Percentiles rank a stretch among this genome's conserved stretches.
Evolutionary conservation across 2,329 filamentous ascomycete species (phyloP).

Genomic region (Epichloe glyceriae): DNA sequence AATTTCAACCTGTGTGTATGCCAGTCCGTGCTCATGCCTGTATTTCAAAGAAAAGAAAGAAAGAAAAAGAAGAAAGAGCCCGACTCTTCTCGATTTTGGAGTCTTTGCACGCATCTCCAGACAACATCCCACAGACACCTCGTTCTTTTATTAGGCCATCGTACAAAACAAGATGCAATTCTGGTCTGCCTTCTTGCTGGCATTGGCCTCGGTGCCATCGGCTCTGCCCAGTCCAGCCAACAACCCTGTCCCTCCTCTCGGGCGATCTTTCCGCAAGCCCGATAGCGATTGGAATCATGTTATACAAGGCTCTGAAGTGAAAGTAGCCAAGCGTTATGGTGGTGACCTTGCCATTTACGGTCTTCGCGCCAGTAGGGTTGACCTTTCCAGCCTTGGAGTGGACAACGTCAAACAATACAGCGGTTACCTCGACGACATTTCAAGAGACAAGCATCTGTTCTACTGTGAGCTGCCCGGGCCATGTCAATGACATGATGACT

Average conservation of each 20-base stretch:
- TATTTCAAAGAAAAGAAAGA: no score
- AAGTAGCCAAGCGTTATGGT: slow-evolving; percentile 60
- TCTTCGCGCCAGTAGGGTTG: slow-evolving; percentile 81
- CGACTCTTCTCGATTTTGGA: no score
- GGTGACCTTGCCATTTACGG: slow-evolving; percentile 79
- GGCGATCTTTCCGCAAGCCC: slow-evolving; percentile 42
- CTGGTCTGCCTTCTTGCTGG: not conserved
- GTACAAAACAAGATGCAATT: not conserved
- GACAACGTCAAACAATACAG: slow-evolving; percentile 97
- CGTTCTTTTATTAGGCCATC: no score
- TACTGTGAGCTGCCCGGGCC: slow-evolving; percentile 58
- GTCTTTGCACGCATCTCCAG: no score
- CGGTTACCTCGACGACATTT: slow-evolving; percentile 92
- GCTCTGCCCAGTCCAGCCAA: not conserved
- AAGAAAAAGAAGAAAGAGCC: no score
- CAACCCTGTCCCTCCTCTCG: not conserved
- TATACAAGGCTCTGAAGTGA: slow-evolving; percentile 72
- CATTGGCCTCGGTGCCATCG: not conserved
- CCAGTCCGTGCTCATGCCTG: not conserved
- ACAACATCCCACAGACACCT: no score
- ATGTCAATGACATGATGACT: not conserved
- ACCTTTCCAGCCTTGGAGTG: slow-evolving; percentile 70
- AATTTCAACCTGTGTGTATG: not conserved
- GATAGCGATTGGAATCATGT: slow-evolving; percentile 86
- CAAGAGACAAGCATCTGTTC: slow-evolving; percentile 95